Evolutionary conservation across 768 basidiomycete genomes (phyloP), one percentile per base, ranked within the genome.

Genomic region (Kwoniella dejecticola): DNA sequence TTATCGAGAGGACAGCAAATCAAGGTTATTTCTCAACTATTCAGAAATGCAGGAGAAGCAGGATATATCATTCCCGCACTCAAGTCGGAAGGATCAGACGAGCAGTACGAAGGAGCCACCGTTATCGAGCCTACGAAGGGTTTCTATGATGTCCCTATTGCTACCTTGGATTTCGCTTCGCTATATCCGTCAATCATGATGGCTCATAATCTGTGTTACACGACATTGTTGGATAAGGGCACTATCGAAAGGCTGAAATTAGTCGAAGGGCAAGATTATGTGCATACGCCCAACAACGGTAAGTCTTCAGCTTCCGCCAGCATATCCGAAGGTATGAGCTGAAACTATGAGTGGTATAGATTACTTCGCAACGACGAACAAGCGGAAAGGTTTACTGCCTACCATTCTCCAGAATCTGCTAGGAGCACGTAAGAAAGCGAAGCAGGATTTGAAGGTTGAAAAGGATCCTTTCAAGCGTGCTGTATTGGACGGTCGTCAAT

Each of bases 111-210:
- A 81, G 96, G 96, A 66, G 96, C 96, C 3, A 99, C 93, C 11
- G 96, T 99, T 71, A 98, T 99, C 68, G 96, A 99, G 74, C 96
- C 96, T 3, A 87, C 85, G 77, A 92, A 88, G 74, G 96, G 95
- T 0, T 99, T 92, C 79, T 99, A 98, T 76, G 91, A 96, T 74
- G 85, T 87, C 0, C 96, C 96, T 1, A 97, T 99, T 71, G 94
- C 96, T 12, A 98, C 96, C 0, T 85, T 99, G 47, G 96, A 99
- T 84, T 99, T 99, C 81, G 93, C 91, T 60, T 97, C 94, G 1
- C 83, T 99, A 63, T 99, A 99, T 79, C 96, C 96, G 3, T 98
- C 96, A 0, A 98, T 99, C 80, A 99, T 99, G 96, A 97, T 97
- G 94, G 96, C 95, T 2, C 96, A 99, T 79, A 99, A 99, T 75